phyloP scores from a whole-genome alignment of 163 green algal species.

The Chlamydomonas reinhardtii region DNA sequence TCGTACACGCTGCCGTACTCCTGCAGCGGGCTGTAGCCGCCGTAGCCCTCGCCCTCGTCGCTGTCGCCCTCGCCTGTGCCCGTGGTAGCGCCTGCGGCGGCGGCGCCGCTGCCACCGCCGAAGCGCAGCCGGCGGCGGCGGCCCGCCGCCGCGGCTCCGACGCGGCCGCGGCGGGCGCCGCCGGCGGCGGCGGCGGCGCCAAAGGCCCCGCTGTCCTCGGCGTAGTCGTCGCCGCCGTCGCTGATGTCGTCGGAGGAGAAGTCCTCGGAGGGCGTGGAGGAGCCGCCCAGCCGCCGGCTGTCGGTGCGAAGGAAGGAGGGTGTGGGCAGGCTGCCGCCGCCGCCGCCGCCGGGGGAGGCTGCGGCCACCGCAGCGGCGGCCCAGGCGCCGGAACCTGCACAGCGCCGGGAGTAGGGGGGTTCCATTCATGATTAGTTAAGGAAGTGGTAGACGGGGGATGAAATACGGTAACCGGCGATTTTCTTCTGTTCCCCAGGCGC shows the following conservation, averaged over 20 bases:
- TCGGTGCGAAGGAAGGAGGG: slow-evolving; percentile 1
- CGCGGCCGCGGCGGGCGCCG: neutral
- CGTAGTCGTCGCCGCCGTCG: neutral
- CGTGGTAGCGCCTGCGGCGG: neutral
- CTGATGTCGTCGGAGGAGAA: slow-evolving; percentile 3
- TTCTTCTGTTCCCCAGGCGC: no score
- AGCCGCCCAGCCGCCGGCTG: slow-evolving; percentile 12
- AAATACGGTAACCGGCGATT: no score
- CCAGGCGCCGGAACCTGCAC: neutral
- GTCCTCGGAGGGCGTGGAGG: slow-evolving; percentile 1
- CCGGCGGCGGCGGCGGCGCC: neutral
- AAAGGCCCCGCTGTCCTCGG: neutral
- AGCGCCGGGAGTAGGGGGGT: no score
- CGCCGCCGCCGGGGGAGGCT: neutral
- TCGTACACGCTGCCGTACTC: slow-evolving; percentile 55
- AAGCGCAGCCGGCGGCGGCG: no score
- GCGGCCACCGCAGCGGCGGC: neutral
- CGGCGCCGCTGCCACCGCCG: no score
- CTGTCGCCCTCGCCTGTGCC: neutral
- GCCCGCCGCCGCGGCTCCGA: no score
- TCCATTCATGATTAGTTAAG: no score
- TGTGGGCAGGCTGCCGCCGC: neutral
- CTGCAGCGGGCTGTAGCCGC: slow-evolving; percentile 28
- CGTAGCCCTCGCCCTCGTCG: slow-evolving; percentile 26
- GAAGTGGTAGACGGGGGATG: no score